Base-by-base conservation (phyloP, 2,329 filamentous ascomycete species). In the Fusarium fujikuroi region DNA sequence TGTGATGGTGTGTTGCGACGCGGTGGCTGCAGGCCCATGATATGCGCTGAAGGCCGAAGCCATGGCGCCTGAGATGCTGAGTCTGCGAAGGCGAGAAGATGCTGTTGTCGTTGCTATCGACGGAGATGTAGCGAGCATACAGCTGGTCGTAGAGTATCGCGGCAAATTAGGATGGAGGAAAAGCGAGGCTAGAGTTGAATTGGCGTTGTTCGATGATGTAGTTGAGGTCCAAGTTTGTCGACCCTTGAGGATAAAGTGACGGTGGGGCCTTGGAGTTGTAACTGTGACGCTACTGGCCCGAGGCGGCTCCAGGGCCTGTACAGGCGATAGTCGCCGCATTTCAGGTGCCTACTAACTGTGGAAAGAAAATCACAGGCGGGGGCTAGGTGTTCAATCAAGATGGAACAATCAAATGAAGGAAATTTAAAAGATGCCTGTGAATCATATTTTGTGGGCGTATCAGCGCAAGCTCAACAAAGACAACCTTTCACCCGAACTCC, bases 1-100 rank as follows among this genome's bases (percentile, higher is more conserved):
- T 21, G 94, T 97, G 67, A 93, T 82, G 3, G 94, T 97, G 69
- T 80, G 79, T 44, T 78, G 75, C 47, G 80, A 79, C 69, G 69
- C 69, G 49, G 75, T 75, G 73, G 79, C 75, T 63, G 81, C 74
- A 61, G 71, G 57, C 77, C 80, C 80, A 77, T 82, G 79, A 76
- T 81, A 80, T 74, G 78, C 77, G 80, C 79, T 80, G 73, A 80
- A 83, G 58, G 82, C 81, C 75, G 82, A 83, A 47, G 81, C 80
- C 82, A 84, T 84, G 79, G 79, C 79, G 79, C 78, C 76, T 62
- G 76, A 74, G 46, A 74, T 62, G 63, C 68, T 72, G 64, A 47
- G 56, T 60, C 72, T 78, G 54, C 69, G 75, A 60, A 76, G 63
- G 39, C 70, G 72, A 62, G 71, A 43, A 62, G 72, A 28, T 64